These are phyloP conservation scores for Globisporangium mamillatum DNA, from an alignment of 352 stramenopile species.

Conservation along the genomic window DNA sequence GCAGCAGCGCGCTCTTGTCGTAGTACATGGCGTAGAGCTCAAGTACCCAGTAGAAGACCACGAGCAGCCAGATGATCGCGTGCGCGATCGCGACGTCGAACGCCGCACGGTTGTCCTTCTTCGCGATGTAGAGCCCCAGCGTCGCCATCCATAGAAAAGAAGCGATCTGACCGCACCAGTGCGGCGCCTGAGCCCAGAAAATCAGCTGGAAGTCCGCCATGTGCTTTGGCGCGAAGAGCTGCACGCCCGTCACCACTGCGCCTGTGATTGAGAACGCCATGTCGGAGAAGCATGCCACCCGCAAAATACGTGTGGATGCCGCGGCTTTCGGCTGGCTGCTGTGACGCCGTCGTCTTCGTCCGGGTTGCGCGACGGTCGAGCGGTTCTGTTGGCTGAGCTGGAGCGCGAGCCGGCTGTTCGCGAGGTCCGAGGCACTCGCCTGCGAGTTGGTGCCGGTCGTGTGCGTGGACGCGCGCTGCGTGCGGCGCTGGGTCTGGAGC, in stretches of 20 bases:
- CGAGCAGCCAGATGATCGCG: slow-evolving; percentile 72
- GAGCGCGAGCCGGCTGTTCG: slow-evolving; percentile 20
- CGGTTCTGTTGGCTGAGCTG: slow-evolving; percentile 3
- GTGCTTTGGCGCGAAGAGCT: slow-evolving; percentile 35
- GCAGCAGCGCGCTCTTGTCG: slow-evolving; percentile 30
- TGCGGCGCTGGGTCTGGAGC: slow-evolving; percentile 11
- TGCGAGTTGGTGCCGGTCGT: slow-evolving; percentile 28
- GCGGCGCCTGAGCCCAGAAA: slow-evolving; percentile 69
- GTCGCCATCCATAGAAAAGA: slow-evolving; percentile 79
- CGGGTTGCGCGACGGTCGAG: slow-evolving; percentile 15
- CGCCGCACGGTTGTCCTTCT: slow-evolving; percentile 38
- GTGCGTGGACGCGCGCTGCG: slow-evolving; percentile 9
- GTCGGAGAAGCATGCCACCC: slow-evolving; percentile 70
- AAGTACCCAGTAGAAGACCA: slow-evolving; percentile 75
- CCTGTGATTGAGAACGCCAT: slow-evolving; percentile 68
- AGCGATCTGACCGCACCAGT: slow-evolving; percentile 75
- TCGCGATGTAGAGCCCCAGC: slow-evolving; percentile 76
- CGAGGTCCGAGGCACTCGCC: slow-evolving; percentile 29
- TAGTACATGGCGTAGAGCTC: slow-evolving; percentile 74
- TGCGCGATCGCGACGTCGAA: slow-evolving; percentile 79
- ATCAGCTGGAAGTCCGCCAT: slow-evolving; percentile 49
- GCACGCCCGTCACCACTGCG: slow-evolving; percentile 47
- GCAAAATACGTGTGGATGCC: slow-evolving; percentile 59
- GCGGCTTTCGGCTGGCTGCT: slow-evolving; percentile 43
- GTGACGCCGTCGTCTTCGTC: slow-evolving; percentile 28